A percentile compares a stretch with the other conserved stretches of the same genome.
phyloP scores from a whole-genome alignment of 768 basidiomycete genomes.

The Royoungia palumana region DNA sequence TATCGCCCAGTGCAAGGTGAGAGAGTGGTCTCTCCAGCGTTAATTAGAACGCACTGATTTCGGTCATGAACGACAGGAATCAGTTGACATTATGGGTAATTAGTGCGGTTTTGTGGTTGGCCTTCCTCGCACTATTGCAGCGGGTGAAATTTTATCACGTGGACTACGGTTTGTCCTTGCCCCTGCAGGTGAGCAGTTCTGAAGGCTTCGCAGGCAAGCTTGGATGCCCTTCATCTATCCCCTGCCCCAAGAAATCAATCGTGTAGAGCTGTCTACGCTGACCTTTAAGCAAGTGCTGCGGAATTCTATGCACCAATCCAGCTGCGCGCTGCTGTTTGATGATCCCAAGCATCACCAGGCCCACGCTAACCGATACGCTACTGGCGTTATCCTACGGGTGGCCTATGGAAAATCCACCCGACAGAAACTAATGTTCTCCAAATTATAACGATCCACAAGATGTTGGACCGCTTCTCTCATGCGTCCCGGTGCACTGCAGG shows the following conservation, averaged over 20 bases:
- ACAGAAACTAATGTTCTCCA: slow-evolving; percentile 30
- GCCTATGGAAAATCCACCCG: slow-evolving; percentile 35
- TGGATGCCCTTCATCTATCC: neutral
- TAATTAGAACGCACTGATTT: neutral
- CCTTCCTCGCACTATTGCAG: slow-evolving; percentile 53
- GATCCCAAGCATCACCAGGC: slow-evolving; percentile 47
- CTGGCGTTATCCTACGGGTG: slow-evolving; percentile 34
- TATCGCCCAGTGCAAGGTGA: slow-evolving; percentile 38
- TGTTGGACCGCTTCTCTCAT: slow-evolving; percentile 36
- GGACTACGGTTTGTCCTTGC: slow-evolving; percentile 58
- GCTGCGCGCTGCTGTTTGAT: slow-evolving; percentile 32
- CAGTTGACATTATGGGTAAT: slow-evolving; percentile 64
- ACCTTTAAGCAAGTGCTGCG: slow-evolving; percentile 53
- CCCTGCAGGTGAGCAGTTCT: slow-evolving; percentile 55
- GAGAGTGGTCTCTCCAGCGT: neutral
- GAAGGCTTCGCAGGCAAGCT: slow-evolving; percentile 54
- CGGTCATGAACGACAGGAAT: slow-evolving; percentile 37
- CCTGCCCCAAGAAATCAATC: neutral
- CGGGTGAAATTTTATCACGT: slow-evolving; percentile 56
- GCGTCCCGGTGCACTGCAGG: slow-evolving; percentile 33
- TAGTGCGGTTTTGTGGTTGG: slow-evolving; percentile 56
- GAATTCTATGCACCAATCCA: slow-evolving; percentile 49
- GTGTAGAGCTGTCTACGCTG: slow-evolving; percentile 52
- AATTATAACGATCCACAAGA: slow-evolving; percentile 32
- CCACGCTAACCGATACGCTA: slow-evolving; percentile 46